These are phyloP conservation scores for Vaccinium vitisidaea DNA, from an alignment of 148 eudicot species.

Conservation along the genomic window DNA sequence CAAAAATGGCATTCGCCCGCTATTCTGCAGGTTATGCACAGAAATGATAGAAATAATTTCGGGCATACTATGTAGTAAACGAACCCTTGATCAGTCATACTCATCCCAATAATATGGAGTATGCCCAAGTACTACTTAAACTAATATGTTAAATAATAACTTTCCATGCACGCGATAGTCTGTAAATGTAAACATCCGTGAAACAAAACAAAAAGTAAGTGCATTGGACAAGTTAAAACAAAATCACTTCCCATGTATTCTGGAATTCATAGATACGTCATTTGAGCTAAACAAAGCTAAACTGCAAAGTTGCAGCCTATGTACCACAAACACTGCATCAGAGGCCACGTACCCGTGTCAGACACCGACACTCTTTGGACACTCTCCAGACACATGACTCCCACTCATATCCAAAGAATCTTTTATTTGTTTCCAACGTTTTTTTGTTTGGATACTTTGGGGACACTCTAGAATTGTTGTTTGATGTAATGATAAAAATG, in stretches of 20 bases:
- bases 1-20: neutral
- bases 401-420: neutral
- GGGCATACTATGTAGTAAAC: neutral
- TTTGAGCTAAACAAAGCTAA: neutral
- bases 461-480: neutral
- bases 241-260: neutral
- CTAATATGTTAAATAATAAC: neutral
- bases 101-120: neutral
- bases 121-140: neutral
- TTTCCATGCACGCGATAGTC: neutral
- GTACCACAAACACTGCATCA: neutral
- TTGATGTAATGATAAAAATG: neutral
- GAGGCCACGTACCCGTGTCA: neutral
- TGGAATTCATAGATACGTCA: neutral
- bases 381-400: neutral
- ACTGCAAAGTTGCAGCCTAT: neutral
- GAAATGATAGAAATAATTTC: neutral
- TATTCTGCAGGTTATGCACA: neutral
- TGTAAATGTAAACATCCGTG: neutral
- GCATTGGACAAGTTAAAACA: constrained; percentile 1
- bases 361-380: neutral
- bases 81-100: neutral
- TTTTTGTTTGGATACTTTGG: neutral
- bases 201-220: neutral
- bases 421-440: neutral